Base-by-base conservation (phyloP, 768 basidiomycete species). In the Termitomyces sp. region DNA sequence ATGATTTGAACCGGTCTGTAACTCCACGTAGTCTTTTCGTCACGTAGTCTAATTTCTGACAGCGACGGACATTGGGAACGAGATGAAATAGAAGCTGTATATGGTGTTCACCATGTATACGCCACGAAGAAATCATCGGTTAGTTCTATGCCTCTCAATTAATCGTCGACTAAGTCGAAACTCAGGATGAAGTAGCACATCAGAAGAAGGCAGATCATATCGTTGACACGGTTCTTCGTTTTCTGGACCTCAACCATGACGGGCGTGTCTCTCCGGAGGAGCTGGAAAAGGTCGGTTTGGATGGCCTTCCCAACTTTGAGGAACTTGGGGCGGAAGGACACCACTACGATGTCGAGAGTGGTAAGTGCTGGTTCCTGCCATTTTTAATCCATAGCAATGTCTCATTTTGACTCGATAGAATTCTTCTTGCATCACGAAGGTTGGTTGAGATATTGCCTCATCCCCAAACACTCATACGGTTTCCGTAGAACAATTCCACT, bases 361-460 rank as follows among this genome's bases (percentile, higher is more conserved):
- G 89, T 91, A 63, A 63, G 87, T 73, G 15, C 19, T 19, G n/a
- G 40, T 51, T 14, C 45, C 9, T 28, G 14, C 19, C 52, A 23
- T 15, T n/a, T 35, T 9, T 31, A 26, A 14, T 23, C 23, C 17
- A 7, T 23, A 19, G 52, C 14, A 41, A 52, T 28, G 41, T 30
- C 41, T 17, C 15, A 43, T 38, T 53, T 47, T 43, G 38, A 35
- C 44, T 4, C 15, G 8, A 21, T 53, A 89, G 91, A 96, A 71
- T 95, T 95, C 75, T 95, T 94, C 81, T 78, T 95, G 48, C 95
- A 98, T 66, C 97, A 99, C 72, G 97, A 99, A 84, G 95, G 94
- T 87, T 19, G 41, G 40, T 47, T 42, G 48, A 55, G 23, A 35
- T 51, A 23, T 30, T 41, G 19, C 11, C 14, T 31, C 26, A 17